A percentile compares a stretch with the other conserved stretches of the same genome.
Conservation (phyloP, 2,329 filamentous ascomycete genomes). For the Emmonsiellopsis sp. region DNA sequence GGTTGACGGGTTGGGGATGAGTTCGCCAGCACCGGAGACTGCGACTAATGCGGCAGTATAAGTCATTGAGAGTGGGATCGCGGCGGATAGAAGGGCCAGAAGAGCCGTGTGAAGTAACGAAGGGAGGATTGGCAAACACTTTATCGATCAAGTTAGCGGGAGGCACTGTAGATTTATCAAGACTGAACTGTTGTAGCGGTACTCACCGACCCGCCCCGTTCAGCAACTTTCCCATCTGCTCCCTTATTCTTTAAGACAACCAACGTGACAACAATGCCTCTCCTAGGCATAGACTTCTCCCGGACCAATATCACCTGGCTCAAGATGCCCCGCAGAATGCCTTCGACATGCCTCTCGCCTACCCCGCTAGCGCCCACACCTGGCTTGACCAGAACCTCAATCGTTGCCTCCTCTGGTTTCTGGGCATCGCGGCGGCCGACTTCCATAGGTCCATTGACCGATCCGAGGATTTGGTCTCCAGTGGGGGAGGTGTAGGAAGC, state of each 20-base stretch:
- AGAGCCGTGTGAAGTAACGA: constrained; percentile 71
- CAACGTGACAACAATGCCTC: constrained; percentile 34
- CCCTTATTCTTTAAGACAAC: constrained; percentile 29
- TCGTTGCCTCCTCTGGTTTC: constrained; percentile 76
- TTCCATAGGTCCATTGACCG: constrained; percentile 89
- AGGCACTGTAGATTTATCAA: not conserved
- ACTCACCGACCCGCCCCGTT: constrained; percentile 31
- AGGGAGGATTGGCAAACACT: constrained; percentile 74
- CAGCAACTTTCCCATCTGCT: constrained; percentile 19
- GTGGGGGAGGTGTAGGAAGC: constrained; percentile 31
- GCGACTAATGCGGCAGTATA: constrained; percentile 58
- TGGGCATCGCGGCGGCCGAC: constrained; percentile 71
- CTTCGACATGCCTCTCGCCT: constrained; percentile 73
- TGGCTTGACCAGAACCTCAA: constrained; percentile 86
- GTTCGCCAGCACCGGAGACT: constrained; percentile 35
- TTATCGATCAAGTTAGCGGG: not conserved
- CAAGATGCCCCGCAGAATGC: constrained; percentile 29
- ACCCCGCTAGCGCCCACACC: constrained; percentile 77
- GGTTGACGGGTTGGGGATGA: constrained; percentile 53
- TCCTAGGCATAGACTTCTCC: constrained; percentile 31
- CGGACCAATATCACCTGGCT: constrained; percentile 32
- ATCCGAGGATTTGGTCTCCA: constrained; percentile 72
- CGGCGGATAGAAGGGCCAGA: constrained; percentile 69
- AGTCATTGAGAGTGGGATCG: constrained; percentile 67
- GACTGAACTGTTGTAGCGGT: not conserved